These are phyloP conservation scores for Bolboschoenoplectus hybrid DNA, from an alignment of 202 grass and related monocot species.

Conservation along the genomic window DNA sequence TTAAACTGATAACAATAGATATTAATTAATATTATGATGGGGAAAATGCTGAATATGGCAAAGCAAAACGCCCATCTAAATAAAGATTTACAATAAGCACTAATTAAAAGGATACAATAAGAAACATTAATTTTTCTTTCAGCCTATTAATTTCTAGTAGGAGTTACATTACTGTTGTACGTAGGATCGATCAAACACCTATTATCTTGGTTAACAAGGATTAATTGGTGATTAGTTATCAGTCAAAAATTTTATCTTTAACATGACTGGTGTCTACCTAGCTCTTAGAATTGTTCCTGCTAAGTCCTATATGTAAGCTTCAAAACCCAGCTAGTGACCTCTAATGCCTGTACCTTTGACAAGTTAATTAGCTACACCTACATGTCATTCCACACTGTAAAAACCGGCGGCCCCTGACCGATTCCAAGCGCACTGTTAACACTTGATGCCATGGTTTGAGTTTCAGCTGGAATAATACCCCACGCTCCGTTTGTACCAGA, in stretches of 20 bases:
- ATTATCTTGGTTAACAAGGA: slow-evolving; percentile 30
- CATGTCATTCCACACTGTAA: slow-evolving; percentile 84
- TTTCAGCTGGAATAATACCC: slow-evolving; percentile 28
- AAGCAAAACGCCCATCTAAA: not conserved
- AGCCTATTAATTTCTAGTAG: slow-evolving; percentile 25
- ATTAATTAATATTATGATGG: slow-evolving; percentile 8
- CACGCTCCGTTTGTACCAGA: slow-evolving; percentile 40
- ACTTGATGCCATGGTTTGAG: slow-evolving; percentile 44
- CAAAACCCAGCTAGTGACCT: not conserved
- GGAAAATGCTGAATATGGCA: slow-evolving; percentile 1
- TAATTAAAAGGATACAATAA: not conserved
- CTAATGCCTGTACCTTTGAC: not conserved
- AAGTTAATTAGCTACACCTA: slow-evolving; percentile 36
- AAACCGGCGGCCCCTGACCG: slow-evolving; percentile 56
- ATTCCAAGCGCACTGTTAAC: slow-evolving; percentile 50
- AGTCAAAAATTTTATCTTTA: slow-evolving; percentile 24
- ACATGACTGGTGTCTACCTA: slow-evolving; percentile 42
- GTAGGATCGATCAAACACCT: not conserved
- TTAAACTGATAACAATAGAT: slow-evolving; percentile 1
- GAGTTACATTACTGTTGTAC: not conserved
- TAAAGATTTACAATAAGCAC: slow-evolving; percentile 21
- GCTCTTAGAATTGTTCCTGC: slow-evolving; percentile 48
- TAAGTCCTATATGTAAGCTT: slow-evolving; percentile 52
- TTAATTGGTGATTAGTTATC: slow-evolving; percentile 24
- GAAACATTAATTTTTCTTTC: not conserved